A percentile compares a stretch with the other conserved stretches of the same genome.
These are phyloP conservation scores for Mucor circinelloides DNA, from an alignment of 371 early-diverging fungal genomes.

Conservation along the genomic window DNA sequence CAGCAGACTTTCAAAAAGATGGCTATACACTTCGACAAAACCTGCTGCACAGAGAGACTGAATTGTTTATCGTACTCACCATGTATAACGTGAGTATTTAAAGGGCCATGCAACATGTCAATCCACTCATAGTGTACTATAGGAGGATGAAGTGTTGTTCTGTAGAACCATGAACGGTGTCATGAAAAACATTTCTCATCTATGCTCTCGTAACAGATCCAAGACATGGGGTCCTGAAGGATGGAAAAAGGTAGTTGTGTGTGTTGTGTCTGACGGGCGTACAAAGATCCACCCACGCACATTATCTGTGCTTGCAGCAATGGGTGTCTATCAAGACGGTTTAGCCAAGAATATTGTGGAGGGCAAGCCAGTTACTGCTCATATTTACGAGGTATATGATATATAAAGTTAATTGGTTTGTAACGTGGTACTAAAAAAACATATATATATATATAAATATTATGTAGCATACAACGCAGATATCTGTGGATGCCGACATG, in stretches of 20 bases:
- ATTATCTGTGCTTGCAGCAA: constrained; percentile 74
- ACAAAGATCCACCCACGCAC: constrained; percentile 70
- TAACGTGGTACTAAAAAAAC: constrained; percentile 15
- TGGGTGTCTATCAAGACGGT: constrained; percentile 93
- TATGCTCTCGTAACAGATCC: constrained; percentile 80
- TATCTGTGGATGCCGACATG: constrained; percentile 75
- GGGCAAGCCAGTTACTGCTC: constrained; percentile 68
- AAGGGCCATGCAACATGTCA: not conserved
- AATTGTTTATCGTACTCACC: constrained; percentile 86
- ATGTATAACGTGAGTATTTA: constrained; percentile 72
- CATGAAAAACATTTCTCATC: constrained; percentile 89
- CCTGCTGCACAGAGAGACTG: constrained; percentile 75
- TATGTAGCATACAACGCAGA: constrained; percentile 81
- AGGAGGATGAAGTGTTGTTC: constrained; percentile 91
- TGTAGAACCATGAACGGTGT: constrained; percentile 89
- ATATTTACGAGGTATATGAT: constrained; percentile 75
- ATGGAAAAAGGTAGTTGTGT: constrained; percentile 93
- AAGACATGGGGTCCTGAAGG: constrained; percentile 86
- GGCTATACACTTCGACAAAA: constrained; percentile 86
- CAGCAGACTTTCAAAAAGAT: constrained; percentile 73
- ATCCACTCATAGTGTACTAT: not conserved
- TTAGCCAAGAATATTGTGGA: constrained; percentile 73
- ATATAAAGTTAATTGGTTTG: constrained; percentile 4
- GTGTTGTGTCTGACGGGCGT: constrained; percentile 83
- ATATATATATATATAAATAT: constrained; percentile 21